phyloP scores from a whole-genome alignment of 352 stramenopile genomes.

The Phytophthora pseudosyringae region DNA sequence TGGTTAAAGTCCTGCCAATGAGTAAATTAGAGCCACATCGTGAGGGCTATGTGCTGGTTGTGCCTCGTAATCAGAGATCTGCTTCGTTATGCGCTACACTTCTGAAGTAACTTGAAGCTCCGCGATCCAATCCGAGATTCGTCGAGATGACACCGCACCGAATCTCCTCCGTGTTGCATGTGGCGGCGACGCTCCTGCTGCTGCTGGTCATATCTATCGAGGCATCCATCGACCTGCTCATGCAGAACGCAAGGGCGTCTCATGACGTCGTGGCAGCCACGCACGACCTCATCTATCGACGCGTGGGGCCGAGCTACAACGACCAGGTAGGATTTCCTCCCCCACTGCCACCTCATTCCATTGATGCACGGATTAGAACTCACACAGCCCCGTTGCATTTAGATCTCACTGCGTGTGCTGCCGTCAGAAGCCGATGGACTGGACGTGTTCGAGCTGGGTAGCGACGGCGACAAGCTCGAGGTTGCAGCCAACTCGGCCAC shows the following conservation, averaged over 20 bases:
- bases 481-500: conserved; percentile 63
- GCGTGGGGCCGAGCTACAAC: conserved; percentile 60
- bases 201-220: conserved; percentile 28
- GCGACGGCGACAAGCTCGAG: conserved; percentile 53
- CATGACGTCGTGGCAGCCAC: conserved; percentile 59
- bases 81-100: too few species aligned
- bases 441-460: conserved; percentile 72
- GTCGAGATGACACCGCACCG: conserved; percentile 14
- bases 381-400: conserved; percentile 14
- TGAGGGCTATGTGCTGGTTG: too few species aligned
- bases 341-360: neutral
- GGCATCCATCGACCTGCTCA: conserved; percentile 24
- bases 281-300: conserved; percentile 62
- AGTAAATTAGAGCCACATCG: too few species aligned
- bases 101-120: neutral
- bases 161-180: conserved; percentile 6
- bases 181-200: neutral
- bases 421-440: conserved; percentile 42
- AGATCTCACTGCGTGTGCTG: conserved; percentile 63
- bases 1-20: too few species aligned
- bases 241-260: conserved; percentile 16
- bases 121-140: conserved; percentile 21
- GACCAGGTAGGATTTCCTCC: conserved; percentile 51
- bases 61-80: too few species aligned
- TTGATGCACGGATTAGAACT: conserved; percentile 12